Base-by-base conservation (phyloP, 768 basidiomycete genomes). In the Lentinus tigrinus region DNA sequence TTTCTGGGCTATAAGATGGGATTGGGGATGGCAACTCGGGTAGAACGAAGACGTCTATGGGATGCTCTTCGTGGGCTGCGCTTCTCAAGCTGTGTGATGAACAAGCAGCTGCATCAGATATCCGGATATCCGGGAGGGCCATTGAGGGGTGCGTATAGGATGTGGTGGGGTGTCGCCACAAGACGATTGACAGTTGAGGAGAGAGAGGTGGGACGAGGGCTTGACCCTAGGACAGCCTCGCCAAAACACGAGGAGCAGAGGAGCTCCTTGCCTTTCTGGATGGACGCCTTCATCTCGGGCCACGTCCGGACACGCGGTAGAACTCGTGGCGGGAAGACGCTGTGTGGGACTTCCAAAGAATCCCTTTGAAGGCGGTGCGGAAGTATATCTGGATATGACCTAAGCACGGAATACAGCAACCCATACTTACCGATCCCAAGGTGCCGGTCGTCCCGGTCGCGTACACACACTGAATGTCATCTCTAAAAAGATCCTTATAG, bases 151-250 rank as follows among this genome's bases (percentile, higher is more conserved):
- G 43, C 24, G 43, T 19, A 46, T 46, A 46, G 21, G 5, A 23
- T 19, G 43, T 23, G 24, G 43, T 46, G 43, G 7, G 43, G 43
- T 46, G 19, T 46, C 23, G 21, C 39, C 43, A 46, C 43, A 46
- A 23, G 21, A 21, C n/a, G n/a, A n/a, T n/a, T 23, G 13, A 23
- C 13, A 23, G 43, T 2, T 7, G 43, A 46, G 21, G 43, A 19
- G 11, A 13, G 43, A 21, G 17, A 21, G 43, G 9, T n/a, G 21
- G 21, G 43, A 21, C 17, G 43, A 21, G 21, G 43, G n/a, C 21
- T 44, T 44, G 43, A 46, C 21, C 52, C 52, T 31, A 46, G 52
- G 43, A 54, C 52, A 54, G 52, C 52, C 52, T 31, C 6, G n/a
- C n/a, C 9, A 2, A 1, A 14, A 54, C 52, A 54, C 52, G 52